These are phyloP conservation scores for Scytalidium lignicola DNA, from an alignment of 2,329 filamentous ascomycete species.

Conservation along the genomic window DNA sequence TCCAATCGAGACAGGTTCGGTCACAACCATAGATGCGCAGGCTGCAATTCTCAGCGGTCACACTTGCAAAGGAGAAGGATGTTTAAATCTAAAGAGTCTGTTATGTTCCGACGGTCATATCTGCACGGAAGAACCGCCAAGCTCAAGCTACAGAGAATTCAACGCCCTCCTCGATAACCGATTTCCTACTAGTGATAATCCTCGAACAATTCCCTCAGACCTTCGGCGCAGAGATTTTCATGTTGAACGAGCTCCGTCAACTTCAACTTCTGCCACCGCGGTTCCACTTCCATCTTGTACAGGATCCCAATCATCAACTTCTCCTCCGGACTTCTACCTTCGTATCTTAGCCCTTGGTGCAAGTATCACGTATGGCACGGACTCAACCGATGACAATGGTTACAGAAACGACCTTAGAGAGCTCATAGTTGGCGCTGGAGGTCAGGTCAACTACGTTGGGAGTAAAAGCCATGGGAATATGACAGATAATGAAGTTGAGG, in stretches of 20 bases:
- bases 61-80: too few species aligned
- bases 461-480: conserved; percentile 34
- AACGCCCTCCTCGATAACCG: too few species aligned
- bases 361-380: conserved; percentile 35
- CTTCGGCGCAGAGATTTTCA: neutral
- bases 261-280: neutral
- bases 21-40: too few species aligned
- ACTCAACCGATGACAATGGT: conserved; percentile 34
- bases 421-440: conserved; percentile 28
- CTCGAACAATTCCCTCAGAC: neutral
- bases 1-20: too few species aligned
- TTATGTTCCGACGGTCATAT: neutral
- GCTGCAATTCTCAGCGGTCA: too few species aligned
- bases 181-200: too few species aligned
- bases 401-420: conserved; percentile 32
- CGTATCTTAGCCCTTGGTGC: conserved; percentile 38
- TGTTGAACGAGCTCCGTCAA: neutral
- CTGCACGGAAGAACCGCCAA: too few species aligned
- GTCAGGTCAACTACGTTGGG: conserved; percentile 34
- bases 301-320: neutral
- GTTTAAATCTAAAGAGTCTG: neutral
- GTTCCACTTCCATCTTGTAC: neutral
- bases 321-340: neutral
- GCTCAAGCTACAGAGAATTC: too few species aligned
- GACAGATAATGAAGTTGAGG: conserved; percentile 38